Base-by-base conservation (phyloP, 2,329 filamentous ascomycete species). In the Cercospora brassicicola region DNA sequence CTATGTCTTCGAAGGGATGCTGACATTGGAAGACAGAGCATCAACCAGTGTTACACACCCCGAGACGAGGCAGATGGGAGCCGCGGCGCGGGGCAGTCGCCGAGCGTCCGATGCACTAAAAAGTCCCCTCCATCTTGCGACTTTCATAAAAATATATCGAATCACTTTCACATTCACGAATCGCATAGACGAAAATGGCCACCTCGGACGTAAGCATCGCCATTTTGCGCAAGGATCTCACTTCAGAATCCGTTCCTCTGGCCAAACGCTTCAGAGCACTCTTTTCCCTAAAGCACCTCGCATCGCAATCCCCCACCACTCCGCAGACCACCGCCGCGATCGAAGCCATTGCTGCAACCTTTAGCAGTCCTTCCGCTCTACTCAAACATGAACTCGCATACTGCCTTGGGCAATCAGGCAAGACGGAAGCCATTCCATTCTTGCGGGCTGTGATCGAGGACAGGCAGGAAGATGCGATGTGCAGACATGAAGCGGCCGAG, bases 361-460 rank as follows among this genome's bases (percentile, higher is more conserved):
- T 99, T 74, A 76, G 84, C 0, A 96, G 94, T 2, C 89, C 91
- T 0, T 98, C 94, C 4, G 94, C 93, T 2, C 86, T 98, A 8
- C 84, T 98, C 57, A 98, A 98, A 83, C 95, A 99, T 80, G 95
- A 99, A 79, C 86, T 99, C 59, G 95, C 95, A 28, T 99, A 99
- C 83, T 99, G 95, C 78, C 87, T 99, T 2, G 95, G 95, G 7
- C 95, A 99, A 82, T 94, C 92, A 1, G 89, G 89, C 67, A 93
- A 97, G 77, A 81, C 85, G 61, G 89, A 89, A 56, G 91, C 94
- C 0, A 87, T 93, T 9, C 86, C 89, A 9, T 90, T 89, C 70
- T 84, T 99, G 73, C 87, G 89, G 67, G 81, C 84, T 11, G 92
- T 96, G 13, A 84, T 98, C 66, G 86, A 91, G 72, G 88, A 98